Conservation (phyloP, 805 yeast species). For the Suhomyces emberorum region DNA sequence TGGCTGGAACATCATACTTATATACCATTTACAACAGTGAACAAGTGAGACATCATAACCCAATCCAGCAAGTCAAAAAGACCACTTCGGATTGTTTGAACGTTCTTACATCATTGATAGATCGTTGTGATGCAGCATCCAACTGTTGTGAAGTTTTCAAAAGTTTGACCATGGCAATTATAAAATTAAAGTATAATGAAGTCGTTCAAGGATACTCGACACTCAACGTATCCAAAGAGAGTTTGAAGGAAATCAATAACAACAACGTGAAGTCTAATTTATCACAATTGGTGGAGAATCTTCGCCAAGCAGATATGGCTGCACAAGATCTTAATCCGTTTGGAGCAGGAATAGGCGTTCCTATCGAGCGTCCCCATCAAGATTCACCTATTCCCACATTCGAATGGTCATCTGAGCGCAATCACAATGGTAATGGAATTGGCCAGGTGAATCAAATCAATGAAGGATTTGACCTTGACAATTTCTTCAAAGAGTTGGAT, state of each 20-base stretch:
- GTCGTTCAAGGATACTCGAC: constrained; percentile 18
- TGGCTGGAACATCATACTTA: constrained; percentile 84
- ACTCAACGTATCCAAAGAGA: constrained; percentile 7
- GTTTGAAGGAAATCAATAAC: constrained; percentile 6
- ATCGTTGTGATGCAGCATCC: constrained; percentile 74
- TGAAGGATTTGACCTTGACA: constrained; percentile 28
- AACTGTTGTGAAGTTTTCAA: constrained; percentile 71
- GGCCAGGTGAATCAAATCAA: background rate
- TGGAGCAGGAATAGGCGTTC: background rate
- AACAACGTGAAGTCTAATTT: constrained; percentile 39
- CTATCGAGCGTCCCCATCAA: background rate
- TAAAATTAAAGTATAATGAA: constrained; percentile 51
- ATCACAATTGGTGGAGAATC: constrained; percentile 33
- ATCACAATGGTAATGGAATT: background rate
- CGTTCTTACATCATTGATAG: constrained; percentile 59
- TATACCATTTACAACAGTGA: constrained; percentile 71
- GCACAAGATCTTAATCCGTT: constrained; percentile 9
- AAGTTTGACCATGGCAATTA: constrained; percentile 66
- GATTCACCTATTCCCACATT: constrained; percentile 10
- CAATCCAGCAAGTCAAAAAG: constrained; percentile 41
- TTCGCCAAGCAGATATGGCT: constrained; percentile 11
- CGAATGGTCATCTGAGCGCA: constrained; percentile 26
- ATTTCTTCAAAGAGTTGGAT: constrained; percentile 49
- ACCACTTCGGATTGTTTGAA: constrained; percentile 55
- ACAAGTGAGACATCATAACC: constrained; percentile 45